Percentiles rank a stretch among this genome's conserved stretches.
These are phyloP conservation scores for Volutella citrinella DNA, from an alignment of 2,329 filamentous ascomycete species.

Conservation along the genomic window DNA sequence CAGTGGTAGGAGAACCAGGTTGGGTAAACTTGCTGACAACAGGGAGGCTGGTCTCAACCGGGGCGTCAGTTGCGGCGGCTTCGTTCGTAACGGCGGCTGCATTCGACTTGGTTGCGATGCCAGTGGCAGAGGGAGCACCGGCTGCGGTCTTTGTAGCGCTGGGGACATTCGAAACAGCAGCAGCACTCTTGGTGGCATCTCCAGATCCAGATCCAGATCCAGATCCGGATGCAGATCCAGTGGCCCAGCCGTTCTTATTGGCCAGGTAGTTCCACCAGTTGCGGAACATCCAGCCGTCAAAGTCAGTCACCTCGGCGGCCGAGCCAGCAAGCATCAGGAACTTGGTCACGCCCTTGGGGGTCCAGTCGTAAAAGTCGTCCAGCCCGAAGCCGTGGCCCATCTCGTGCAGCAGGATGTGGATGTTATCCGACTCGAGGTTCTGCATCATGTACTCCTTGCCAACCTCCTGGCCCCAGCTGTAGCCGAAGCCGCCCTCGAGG, in stretches of 20 bases:
- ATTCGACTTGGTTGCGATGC: background rate
- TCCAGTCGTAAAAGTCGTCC: no score
- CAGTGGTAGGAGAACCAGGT: no score
- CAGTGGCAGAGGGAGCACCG: background rate
- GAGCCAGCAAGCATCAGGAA: conserved; percentile 47
- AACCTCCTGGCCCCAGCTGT: conserved; percentile 45
- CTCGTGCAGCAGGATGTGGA: conserved; percentile 45
- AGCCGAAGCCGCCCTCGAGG: conserved; percentile 40
- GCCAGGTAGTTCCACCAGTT: conserved; percentile 43
- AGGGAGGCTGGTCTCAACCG: background rate
- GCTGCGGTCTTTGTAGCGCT: background rate
- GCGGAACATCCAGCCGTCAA: conserved; percentile 47
- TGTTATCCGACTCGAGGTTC: conserved; percentile 33
- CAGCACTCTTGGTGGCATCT: background rate
- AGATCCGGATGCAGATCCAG: conserved; percentile 1
- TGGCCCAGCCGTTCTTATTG: conserved; percentile 27
- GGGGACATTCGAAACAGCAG: no score
- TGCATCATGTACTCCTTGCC: conserved; percentile 42
- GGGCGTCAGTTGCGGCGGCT: background rate
- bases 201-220: conserved; percentile 3
- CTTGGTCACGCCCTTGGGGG: conserved; percentile 36
- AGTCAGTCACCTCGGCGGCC: conserved; percentile 41
- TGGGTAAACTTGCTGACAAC: no score
- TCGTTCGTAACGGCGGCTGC: background rate
- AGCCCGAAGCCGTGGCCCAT: no score